Evolutionary conservation across 2,329 filamentous ascomycete genomes (phyloP).

Genomic region (Tolypocladium sp.): DNA sequence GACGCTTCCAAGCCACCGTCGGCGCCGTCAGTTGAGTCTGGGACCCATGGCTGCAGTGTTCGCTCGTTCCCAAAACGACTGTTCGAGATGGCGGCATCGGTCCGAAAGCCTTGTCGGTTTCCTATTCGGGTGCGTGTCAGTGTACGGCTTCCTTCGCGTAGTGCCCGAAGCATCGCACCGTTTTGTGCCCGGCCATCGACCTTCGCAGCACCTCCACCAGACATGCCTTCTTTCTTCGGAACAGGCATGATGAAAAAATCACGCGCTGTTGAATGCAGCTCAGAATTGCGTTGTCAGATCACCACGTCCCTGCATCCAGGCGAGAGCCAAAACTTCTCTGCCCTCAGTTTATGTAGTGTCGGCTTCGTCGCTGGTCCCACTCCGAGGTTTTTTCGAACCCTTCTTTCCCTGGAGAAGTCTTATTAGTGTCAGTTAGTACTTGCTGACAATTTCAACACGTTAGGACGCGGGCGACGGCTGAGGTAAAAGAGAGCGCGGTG

Average conservation of each 20-base stretch:
- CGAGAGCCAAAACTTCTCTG: slow-evolving; percentile 3
- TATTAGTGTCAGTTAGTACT: neutral
- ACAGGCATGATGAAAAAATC: slow-evolving; percentile 23
- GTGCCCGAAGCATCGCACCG: slow-evolving; percentile 14
- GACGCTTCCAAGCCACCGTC: slow-evolving; percentile 65
- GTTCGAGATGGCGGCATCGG: slow-evolving; percentile 81
- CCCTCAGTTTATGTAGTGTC: neutral
- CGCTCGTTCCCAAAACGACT: slow-evolving; percentile 61
- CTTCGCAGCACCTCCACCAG: slow-evolving; percentile 20
- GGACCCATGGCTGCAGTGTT: slow-evolving; percentile 72
- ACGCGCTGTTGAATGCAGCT: slow-evolving; percentile 11
- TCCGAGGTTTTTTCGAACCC: neutral
- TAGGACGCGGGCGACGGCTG: neutral
- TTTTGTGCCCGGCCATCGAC: slow-evolving; percentile 22
- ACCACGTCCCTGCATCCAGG: slow-evolving; percentile 15
- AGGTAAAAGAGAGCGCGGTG: neutral
- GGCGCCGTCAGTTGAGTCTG: slow-evolving; percentile 49
- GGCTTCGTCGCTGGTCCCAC: neutral
- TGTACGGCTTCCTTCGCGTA: neutral
- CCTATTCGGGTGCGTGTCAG: slow-evolving; percentile 37
- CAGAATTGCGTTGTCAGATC: slow-evolving; percentile 13
- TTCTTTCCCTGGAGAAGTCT: neutral
- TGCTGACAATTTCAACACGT: no score
- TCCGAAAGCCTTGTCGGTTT: slow-evolving; percentile 63
- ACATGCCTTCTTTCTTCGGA: slow-evolving; percentile 28